Conservation (phyloP, 108 stramenopile species). For the Fragilariopsis cylindrus region DNA sequence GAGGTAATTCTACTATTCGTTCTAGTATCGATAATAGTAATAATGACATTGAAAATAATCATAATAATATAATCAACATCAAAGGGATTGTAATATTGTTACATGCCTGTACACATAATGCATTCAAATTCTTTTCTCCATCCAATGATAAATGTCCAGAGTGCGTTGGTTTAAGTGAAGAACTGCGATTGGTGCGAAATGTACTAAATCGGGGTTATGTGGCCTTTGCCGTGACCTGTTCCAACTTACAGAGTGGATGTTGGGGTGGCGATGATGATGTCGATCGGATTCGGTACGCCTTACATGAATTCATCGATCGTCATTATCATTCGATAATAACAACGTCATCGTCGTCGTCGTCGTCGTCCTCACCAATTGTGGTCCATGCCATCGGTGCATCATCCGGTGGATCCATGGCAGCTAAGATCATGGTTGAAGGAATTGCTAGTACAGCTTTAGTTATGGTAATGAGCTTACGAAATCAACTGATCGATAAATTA, state of each 20-base stretch:
- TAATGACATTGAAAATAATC: background rate
- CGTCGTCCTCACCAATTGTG: no score
- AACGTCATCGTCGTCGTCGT: background rate
- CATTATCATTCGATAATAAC: background rate
- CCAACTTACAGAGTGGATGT: conserved; percentile 38
- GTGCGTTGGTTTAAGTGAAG: conserved; percentile 52
- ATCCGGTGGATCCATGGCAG: conserved; percentile 48
- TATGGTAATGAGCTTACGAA: conserved; percentile 47
- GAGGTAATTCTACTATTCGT: background rate
- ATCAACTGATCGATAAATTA: conserved; percentile 7
- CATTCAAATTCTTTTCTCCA: conserved; percentile 51
- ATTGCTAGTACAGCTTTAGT: conserved; percentile 37
- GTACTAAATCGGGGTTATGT: conserved; percentile 38
- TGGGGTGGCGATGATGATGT: conserved; percentile 39
- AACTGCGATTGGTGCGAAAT: conserved; percentile 39
- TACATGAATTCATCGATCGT: conserved; percentile 10
- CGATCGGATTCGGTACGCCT: conserved; percentile 21
- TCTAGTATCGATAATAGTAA: background rate
- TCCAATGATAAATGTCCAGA: conserved; percentile 27
- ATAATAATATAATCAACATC: background rate
- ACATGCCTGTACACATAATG: conserved; percentile 52
- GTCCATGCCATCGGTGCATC: conserved; percentile 49
- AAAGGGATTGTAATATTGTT: conserved; percentile 44
- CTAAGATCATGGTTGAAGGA: conserved; percentile 28
- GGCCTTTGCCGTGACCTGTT: conserved; percentile 38